These are phyloP conservation scores for Schizonepeta tenuifolia DNA, from an alignment of 257 asterid species.

Conservation along the genomic window DNA sequence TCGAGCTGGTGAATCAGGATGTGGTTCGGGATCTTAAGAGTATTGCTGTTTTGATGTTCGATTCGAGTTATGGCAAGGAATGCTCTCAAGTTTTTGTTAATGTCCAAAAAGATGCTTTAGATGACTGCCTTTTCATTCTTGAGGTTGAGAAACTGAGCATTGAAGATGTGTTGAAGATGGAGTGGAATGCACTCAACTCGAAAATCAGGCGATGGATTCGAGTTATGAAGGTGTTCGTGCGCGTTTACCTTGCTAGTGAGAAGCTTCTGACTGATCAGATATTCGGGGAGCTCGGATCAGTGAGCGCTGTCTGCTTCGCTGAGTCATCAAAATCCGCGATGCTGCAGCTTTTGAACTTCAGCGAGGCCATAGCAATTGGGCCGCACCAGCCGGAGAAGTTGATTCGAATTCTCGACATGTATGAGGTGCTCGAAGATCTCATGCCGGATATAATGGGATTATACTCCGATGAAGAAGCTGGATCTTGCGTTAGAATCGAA, in stretches of 20 bases:
- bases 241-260: slow-evolving; percentile 79
- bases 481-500: slow-evolving; percentile 54
- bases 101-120: slow-evolving; percentile 81
- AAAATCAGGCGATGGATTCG: slow-evolving; percentile 89
- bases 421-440: slow-evolving; percentile 79
- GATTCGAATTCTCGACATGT: slow-evolving; percentile 84
- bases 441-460: slow-evolving; percentile 56
- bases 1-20: slow-evolving; percentile 70
- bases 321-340: slow-evolving; percentile 76
- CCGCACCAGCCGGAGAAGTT: slow-evolving; percentile 86
- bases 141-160: slow-evolving; percentile 83
- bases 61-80: slow-evolving; percentile 73
- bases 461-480: slow-evolving; percentile 59
- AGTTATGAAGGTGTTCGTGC: slow-evolving; percentile 83
- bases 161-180: slow-evolving; percentile 90
- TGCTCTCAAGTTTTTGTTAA: slow-evolving; percentile 77
- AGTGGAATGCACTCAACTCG: slow-evolving; percentile 72
- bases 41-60: slow-evolving; percentile 78
- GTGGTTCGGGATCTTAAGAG: slow-evolving; percentile 64
- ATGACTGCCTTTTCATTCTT: slow-evolving; percentile 79
- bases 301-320: slow-evolving; percentile 53
- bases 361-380: slow-evolving; percentile 82
- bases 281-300: slow-evolving; percentile 66
- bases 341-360: slow-evolving; percentile 73
- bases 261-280: slow-evolving; percentile 80